phyloP scores from a whole-genome alignment of 805 yeast genomes.

The Metschnikowia cerradonensis region DNA sequence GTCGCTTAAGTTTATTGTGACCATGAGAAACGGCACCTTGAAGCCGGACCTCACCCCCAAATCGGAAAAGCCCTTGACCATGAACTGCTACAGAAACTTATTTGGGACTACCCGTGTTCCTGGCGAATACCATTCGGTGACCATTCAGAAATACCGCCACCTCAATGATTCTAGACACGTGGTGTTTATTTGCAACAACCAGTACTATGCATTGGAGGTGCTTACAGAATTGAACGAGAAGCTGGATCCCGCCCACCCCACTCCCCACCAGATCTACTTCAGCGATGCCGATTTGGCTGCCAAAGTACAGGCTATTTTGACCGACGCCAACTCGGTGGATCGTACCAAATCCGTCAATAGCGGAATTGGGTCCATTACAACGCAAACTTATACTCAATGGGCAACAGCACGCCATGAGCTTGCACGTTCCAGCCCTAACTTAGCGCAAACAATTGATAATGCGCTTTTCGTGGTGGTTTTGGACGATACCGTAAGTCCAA shows the following conservation, averaged over 20 bases:
- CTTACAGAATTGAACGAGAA: constrained; percentile 25
- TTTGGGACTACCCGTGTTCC: constrained; percentile 66
- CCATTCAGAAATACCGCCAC: constrained; percentile 31
- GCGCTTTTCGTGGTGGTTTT: constrained; percentile 51
- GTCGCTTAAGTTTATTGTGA: constrained; percentile 59
- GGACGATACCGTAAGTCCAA: constrained; percentile 44
- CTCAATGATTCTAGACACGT: constrained; percentile 44
- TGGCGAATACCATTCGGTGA: constrained; percentile 29
- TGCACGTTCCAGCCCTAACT: constrained; percentile 32
- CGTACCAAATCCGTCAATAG: constrained; percentile 38
- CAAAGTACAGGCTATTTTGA: constrained; percentile 42
- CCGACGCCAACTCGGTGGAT: constrained; percentile 31
- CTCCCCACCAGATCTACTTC: constrained; percentile 44
- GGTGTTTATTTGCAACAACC: constrained; percentile 47
- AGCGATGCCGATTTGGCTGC: constrained; percentile 48
- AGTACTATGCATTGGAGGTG: constrained; percentile 48
- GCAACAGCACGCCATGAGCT: constrained; percentile 42
- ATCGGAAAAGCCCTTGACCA: constrained; percentile 51
- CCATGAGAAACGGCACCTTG: constrained; percentile 51
- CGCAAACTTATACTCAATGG: constrained; percentile 51
- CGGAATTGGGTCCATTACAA: constrained; percentile 53
- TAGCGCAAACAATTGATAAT: constrained; percentile 40
- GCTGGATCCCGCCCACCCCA: constrained; percentile 2
- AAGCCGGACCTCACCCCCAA: constrained; percentile 57
- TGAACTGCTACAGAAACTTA: constrained; percentile 62